These are phyloP conservation scores for Bryopsis sp. DNA, from an alignment of 139 green algal species.

Conservation along the genomic window DNA sequence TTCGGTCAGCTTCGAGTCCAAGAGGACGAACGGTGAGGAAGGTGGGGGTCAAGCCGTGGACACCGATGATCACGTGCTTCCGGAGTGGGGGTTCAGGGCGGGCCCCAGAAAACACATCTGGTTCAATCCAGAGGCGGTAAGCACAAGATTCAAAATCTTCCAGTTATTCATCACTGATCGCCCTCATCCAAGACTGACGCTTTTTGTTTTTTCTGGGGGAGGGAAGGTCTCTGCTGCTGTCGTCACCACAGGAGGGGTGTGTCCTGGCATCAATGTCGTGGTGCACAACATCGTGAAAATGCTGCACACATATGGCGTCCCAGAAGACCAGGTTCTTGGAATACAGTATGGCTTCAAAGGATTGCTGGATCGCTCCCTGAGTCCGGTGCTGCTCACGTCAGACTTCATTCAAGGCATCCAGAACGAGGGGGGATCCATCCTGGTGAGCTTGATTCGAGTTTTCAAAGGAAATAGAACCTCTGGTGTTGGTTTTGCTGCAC, in stretches of 20 bases:
- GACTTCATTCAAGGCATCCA: conserved; percentile 83
- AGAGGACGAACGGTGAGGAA: too few species aligned
- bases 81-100: too few species aligned
- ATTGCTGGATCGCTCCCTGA: conserved; percentile 75
- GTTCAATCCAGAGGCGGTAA: too few species aligned
- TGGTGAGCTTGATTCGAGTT: conserved; percentile 51
- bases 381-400: conserved; percentile 71
- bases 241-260: conserved; percentile 89
- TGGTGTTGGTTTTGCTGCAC: too few species aligned
- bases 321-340: conserved; percentile 78
- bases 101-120: too few species aligned
- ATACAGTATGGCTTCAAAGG: conserved; percentile 86
- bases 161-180: too few species aligned
- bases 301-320: conserved; percentile 66
- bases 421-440: conserved; percentile 80
- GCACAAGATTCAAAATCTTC: too few species aligned
- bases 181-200: too few species aligned
- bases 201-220: too few species aligned
- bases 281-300: conserved; percentile 81
- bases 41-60: too few species aligned
- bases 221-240: conserved; percentile 83
- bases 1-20: not conserved
- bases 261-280: conserved; percentile 91
- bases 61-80: too few species aligned
- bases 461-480: too few species aligned